phyloP scores from a whole-genome alignment of 2,329 filamentous ascomycete species.

The Pseudohalonectria lignicola region DNA sequence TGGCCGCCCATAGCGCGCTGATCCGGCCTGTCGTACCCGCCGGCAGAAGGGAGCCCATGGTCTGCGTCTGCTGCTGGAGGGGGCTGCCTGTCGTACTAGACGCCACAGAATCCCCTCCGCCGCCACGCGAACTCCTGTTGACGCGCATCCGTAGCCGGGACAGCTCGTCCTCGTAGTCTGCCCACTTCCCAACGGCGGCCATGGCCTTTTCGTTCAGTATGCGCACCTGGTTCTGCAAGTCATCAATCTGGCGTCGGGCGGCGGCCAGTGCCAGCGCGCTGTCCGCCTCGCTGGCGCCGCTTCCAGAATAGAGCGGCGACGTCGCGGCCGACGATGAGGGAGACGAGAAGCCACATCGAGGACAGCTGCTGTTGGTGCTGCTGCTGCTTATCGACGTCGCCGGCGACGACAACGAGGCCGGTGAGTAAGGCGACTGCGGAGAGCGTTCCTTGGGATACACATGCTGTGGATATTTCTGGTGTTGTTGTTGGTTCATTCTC shows the following conservation, averaged over 20 bases:
- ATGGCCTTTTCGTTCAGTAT: slow-evolving; percentile 61
- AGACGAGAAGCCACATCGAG: slow-evolving; percentile 8
- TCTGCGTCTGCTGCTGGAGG: slow-evolving; percentile 11
- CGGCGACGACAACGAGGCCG: background rate
- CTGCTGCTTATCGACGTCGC: slow-evolving; percentile 1
- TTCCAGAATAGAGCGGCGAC: background rate
- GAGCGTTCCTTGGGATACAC: no score
- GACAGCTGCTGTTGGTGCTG: slow-evolving; percentile 5
- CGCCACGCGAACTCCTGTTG: no score
- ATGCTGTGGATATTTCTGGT: background rate
- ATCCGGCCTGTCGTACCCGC: slow-evolving; percentile 29
- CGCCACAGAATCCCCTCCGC: no score
- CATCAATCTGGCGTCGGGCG: slow-evolving; percentile 50
- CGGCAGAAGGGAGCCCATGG: slow-evolving; percentile 33
- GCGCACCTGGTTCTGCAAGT: slow-evolving; percentile 61
- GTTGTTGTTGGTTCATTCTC: background rate
- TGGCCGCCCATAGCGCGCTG: slow-evolving; percentile 29
- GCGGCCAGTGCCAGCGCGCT: slow-evolving; percentile 28
- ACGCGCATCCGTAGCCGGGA: slow-evolving; percentile 37
- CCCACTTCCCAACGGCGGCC: slow-evolving; percentile 52
- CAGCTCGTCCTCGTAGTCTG: slow-evolving; percentile 74
- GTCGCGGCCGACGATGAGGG: slow-evolving; percentile 1
- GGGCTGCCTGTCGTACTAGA: no score
- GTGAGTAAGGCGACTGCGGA: background rate
- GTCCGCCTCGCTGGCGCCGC: background rate